phyloP scores from a whole-genome alignment of 441 rosid genomes.

The Pelargonium australe region DNA sequence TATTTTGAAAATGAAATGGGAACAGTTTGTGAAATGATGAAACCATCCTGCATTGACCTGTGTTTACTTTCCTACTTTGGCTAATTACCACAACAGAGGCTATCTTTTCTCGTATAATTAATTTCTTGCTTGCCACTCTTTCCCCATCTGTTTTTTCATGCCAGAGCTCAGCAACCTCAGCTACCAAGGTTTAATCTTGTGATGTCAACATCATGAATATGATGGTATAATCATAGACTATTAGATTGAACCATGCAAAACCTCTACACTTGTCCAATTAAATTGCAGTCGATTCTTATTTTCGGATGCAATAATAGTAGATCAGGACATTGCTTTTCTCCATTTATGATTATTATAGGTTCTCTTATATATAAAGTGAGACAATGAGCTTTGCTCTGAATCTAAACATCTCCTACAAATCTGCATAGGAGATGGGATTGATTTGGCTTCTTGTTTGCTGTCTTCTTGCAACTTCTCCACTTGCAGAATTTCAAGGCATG shows the following conservation, averaged over 20 bases:
- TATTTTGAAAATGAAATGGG: no score
- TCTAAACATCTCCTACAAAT: not conserved
- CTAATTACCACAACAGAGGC: no score
- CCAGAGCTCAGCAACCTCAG: no score
- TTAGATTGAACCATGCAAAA: constrained; percentile 14
- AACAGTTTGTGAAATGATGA: no score
- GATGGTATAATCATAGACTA: no score
- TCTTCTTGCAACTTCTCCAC: constrained; percentile 2
- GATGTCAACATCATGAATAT: not conserved
- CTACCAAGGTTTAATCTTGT: not conserved
- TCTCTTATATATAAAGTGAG: not conserved
- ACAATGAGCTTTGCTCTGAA: not conserved
- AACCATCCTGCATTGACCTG: no score
- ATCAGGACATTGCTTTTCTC: not conserved
- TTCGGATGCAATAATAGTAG: not conserved
- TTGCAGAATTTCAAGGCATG: constrained; percentile 9
- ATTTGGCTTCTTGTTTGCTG: constrained; percentile 1
- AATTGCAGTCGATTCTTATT: not conserved
- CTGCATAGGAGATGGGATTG: constrained; percentile 6
- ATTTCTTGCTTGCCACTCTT: no score
- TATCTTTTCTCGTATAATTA: no score
- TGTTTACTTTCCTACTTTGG: no score
- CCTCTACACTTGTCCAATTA: not conserved
- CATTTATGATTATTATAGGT: not conserved
- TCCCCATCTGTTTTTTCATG: no score